Conservation (phyloP, 2,329 filamentous ascomycete species). For the Aulographum hederae region DNA sequence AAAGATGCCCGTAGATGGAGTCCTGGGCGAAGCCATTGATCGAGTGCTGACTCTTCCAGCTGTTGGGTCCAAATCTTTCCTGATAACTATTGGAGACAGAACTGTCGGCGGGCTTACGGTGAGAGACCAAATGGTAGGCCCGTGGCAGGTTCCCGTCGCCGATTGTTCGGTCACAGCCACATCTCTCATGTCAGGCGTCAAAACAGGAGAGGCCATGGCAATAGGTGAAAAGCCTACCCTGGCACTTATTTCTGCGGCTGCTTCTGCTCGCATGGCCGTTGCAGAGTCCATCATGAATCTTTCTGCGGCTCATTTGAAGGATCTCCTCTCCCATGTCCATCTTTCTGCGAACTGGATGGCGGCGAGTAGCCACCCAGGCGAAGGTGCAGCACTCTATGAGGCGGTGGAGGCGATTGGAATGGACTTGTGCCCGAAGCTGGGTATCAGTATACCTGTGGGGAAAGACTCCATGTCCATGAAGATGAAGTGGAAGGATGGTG, state of each 20-base stretch:
- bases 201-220: conserved; percentile 86
- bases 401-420: conserved; percentile 86
- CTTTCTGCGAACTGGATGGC: conserved; percentile 99
- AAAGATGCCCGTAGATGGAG: conserved; percentile 31
- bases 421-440: conserved; percentile 79
- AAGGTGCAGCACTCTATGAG: conserved; percentile 82
- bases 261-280: conserved; percentile 91
- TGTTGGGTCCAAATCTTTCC: conserved; percentile 91
- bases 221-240: conserved; percentile 87
- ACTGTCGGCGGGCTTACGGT: conserved; percentile 78
- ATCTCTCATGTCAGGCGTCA: conserved; percentile 52
- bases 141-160: conserved; percentile 86
- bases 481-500: conserved; percentile 71
- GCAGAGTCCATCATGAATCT: conserved; percentile 88
- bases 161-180: conserved; percentile 88
- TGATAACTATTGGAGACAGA: conserved; percentile 91
- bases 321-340: conserved; percentile 60
- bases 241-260: conserved; percentile 73
- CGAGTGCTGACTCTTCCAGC: conserved; percentile 70
- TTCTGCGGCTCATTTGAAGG: conserved; percentile 58
- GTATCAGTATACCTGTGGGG: conserved; percentile 84
- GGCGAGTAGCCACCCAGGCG: conserved; percentile 80
- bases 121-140: conserved; percentile 88
- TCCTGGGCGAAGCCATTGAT: conserved; percentile 53
- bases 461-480: conserved; percentile 99